A percentile compares a stretch with the other conserved stretches of the same genome.
Evolutionary conservation across 345 rosid species (phyloP).

Genomic region (Carallia pectinifolia): DNA sequence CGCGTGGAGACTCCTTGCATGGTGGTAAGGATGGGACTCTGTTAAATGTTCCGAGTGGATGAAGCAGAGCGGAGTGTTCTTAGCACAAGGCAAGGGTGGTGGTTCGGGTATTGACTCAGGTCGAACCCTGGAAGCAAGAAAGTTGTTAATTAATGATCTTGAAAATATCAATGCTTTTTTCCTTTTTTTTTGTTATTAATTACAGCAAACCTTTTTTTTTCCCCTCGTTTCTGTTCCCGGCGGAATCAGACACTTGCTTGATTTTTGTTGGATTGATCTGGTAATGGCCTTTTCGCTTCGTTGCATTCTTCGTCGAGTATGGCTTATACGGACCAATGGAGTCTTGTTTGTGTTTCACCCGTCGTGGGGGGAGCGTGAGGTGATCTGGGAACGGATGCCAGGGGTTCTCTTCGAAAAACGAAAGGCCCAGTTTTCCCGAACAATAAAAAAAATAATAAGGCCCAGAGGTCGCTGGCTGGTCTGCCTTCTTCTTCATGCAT

Average conservation of each 20-base stretch:
- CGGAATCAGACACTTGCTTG: too few species aligned
- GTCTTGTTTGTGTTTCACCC: not conserved
- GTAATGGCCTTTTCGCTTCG: too few species aligned
- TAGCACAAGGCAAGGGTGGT: slow-evolving; percentile 68
- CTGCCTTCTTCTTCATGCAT: slow-evolving; percentile 1
- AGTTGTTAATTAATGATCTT: too few species aligned
- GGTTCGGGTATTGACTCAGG: slow-evolving; percentile 99
- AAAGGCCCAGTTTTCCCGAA: not conserved
- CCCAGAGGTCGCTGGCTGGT: not conserved
- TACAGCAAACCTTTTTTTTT: too few species aligned
- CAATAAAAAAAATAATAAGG: not conserved
- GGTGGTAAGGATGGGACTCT: slow-evolving; percentile 30
- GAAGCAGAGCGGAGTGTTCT: slow-evolving; percentile 17
- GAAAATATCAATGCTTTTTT: too few species aligned
- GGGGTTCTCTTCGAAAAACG: not conserved
- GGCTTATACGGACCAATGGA: too few species aligned
- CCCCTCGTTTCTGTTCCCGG: too few species aligned
- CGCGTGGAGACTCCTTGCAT: slow-evolving; percentile 64
- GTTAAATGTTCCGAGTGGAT: slow-evolving; percentile 4
- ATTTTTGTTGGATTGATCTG: too few species aligned
- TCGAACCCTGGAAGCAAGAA: slow-evolving; percentile 36
- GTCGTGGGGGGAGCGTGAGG: not conserved
- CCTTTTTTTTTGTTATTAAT: too few species aligned
- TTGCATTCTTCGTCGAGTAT: too few species aligned
- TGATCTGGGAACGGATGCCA: not conserved